These are phyloP conservation scores for Gossypium davidsonii DNA, from an alignment of 441 rosid species.

Conservation along the genomic window DNA sequence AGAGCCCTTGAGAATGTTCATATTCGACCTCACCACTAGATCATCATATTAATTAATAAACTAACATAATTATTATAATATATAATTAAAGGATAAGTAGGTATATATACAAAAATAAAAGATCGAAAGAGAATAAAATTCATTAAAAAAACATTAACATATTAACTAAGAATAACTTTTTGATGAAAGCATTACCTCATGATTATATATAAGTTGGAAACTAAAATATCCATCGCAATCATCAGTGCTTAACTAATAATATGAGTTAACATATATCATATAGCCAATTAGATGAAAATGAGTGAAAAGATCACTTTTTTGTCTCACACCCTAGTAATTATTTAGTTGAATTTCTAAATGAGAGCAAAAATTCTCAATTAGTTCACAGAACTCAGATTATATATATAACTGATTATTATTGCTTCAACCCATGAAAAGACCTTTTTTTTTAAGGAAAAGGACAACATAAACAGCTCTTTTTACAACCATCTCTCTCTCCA, in stretches of 20 bases:
- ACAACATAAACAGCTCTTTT: background rate
- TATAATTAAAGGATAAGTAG: background rate
- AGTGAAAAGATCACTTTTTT: background rate
- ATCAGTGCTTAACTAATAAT: too few relatives aligned
- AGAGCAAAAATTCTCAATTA: too few relatives aligned
- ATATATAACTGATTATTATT: too few relatives aligned
- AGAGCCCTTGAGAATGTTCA: conserved; percentile 15
- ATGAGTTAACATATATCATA: too few relatives aligned
- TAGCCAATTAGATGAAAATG: background rate
- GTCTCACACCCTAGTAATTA: too few relatives aligned
- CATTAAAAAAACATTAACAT: background rate
- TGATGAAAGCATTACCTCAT: background rate
- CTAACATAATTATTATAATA: background rate
- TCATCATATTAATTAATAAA: background rate
- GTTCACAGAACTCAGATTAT: too few relatives aligned
- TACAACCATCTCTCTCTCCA: background rate
- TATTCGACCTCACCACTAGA: conserved; percentile 13
- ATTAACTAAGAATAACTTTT: background rate
- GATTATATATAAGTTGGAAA: background rate
- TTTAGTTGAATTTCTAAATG: too few relatives aligned
- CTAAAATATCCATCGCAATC: too few relatives aligned
- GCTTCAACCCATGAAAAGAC: too few relatives aligned
- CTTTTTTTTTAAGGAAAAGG: background rate
- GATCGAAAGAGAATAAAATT: too few relatives aligned
- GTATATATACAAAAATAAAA: background rate